These are phyloP conservation scores for Coffea eugenioides DNA, from an alignment of 257 asterid species.

Conservation along the genomic window DNA sequence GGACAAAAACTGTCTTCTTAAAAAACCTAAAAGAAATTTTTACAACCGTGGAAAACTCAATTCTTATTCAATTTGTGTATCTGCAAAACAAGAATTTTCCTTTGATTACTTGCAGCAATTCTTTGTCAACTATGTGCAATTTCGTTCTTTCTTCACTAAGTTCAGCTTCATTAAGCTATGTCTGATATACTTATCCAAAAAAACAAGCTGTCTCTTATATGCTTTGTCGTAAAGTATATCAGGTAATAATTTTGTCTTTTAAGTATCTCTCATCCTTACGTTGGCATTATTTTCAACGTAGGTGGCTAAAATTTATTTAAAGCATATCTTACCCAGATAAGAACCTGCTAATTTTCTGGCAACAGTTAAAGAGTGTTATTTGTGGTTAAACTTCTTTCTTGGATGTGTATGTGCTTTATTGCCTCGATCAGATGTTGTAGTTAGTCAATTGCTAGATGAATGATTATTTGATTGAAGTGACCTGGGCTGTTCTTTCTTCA, in stretches of 20 bases:
- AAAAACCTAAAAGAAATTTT: background rate
- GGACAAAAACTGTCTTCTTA: background rate
- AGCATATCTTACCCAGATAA: background rate
- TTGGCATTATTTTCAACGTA: background rate
- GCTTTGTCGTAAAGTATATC: too few species aligned
- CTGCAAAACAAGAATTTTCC: background rate
- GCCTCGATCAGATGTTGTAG: background rate
- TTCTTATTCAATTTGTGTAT: background rate
- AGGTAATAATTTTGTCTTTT: background rate
- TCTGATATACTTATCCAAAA: too few species aligned
- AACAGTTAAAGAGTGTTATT: background rate
- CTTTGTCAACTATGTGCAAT: background rate
- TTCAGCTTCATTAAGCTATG: background rate
- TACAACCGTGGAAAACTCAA: background rate
- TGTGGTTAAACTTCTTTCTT: background rate
- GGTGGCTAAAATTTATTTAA: background rate
- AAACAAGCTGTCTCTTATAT: background rate
- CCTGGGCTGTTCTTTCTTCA: background rate
- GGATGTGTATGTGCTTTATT: background rate
- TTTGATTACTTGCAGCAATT: background rate
- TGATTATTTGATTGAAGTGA: background rate
- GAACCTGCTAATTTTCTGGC: background rate
- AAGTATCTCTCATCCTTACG: background rate
- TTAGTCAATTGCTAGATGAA: background rate
- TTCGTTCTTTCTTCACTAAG: background rate